These are phyloP conservation scores for Irpex lacteus DNA, from an alignment of 1,284 basidiomycete genomes.

Conservation along the genomic window DNA sequence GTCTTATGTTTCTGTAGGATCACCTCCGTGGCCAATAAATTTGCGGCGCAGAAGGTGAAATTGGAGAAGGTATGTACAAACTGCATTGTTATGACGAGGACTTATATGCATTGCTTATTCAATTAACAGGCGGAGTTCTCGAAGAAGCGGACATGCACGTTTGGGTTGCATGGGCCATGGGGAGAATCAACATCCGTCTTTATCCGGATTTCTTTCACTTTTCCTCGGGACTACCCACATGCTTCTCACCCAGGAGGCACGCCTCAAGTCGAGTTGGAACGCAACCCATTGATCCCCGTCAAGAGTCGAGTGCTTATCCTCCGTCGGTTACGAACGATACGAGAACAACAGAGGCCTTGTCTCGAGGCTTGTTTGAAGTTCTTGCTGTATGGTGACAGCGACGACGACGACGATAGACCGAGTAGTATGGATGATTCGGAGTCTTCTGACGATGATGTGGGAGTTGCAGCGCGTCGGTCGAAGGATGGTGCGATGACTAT, in stretches of 20 bases:
- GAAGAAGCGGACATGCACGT: conserved; percentile 74
- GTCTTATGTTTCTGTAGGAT: conserved; percentile 48
- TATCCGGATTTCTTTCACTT: conserved; percentile 88
- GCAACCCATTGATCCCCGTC: conserved; percentile 76
- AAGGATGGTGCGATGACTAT: conserved; percentile 51
- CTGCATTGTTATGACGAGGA: background rate
- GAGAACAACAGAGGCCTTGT: conserved; percentile 71
- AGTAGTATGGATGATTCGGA: conserved; percentile 49
- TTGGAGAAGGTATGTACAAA: conserved; percentile 69
- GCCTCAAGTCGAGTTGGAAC: conserved; percentile 81
- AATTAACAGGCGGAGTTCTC: conserved; percentile 66
- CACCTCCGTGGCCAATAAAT: conserved; percentile 70
- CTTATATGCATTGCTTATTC: background rate
- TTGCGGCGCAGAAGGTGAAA: conserved; percentile 72
- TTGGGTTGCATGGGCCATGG: conserved; percentile 90
- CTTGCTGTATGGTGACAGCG: conserved; percentile 67
- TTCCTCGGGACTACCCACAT: conserved; percentile 82
- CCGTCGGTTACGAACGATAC: conserved; percentile 68
- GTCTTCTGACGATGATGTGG: conserved; percentile 42
- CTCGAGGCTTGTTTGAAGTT: conserved; percentile 81
- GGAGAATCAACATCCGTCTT: conserved; percentile 78
- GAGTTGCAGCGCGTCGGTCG: conserved; percentile 32
- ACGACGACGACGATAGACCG: conserved; percentile 15
- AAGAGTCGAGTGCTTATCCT: conserved; percentile 77
- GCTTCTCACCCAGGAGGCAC: conserved; percentile 56